These are phyloP conservation scores for Quercus suber DNA, from an alignment of 306 rosid genomes.

Conservation along the genomic window DNA sequence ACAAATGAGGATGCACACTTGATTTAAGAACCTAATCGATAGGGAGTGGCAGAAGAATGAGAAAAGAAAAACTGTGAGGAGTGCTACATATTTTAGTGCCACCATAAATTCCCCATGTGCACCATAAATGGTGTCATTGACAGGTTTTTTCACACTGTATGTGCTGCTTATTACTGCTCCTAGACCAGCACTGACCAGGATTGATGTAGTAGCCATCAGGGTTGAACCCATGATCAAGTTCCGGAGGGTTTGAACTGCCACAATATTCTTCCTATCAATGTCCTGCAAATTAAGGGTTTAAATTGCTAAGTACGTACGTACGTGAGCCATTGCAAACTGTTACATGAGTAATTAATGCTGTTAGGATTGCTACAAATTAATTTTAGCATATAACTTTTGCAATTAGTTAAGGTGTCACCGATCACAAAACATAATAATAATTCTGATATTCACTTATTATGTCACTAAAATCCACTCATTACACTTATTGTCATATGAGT, in stretches of 20 bases:
- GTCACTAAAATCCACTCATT: too few species aligned
- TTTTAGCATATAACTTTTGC: too few species aligned
- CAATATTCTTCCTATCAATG: slow-evolving; percentile 35
- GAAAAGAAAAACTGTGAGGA: slow-evolving; percentile 25
- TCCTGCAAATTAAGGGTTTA: slow-evolving; percentile 25
- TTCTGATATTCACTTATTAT: too few species aligned
- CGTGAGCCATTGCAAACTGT: too few species aligned
- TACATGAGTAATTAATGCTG: too few species aligned
- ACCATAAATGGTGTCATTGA: slow-evolving; percentile 23
- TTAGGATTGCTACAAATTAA: too few species aligned
- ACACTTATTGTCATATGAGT: too few species aligned
- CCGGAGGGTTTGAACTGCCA: slow-evolving; percentile 40
- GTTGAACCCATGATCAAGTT: slow-evolving; percentile 46
- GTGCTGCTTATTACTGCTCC: slow-evolving; percentile 38
- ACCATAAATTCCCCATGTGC: slow-evolving; percentile 35
- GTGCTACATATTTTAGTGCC: slow-evolving; percentile 26
- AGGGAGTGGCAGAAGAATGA: slow-evolving; percentile 31
- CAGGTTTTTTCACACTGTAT: slow-evolving; percentile 26
- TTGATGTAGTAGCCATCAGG: slow-evolving; percentile 42
- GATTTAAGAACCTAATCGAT: slow-evolving; percentile 28
- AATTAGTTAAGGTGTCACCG: too few species aligned
- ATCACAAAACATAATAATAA: too few species aligned
- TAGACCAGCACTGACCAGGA: slow-evolving; percentile 34
- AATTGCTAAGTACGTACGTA: too few species aligned
- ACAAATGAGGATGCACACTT: slow-evolving; percentile 19